Base-by-base conservation (phyloP, 306 rosid species). In the Rosa multiflora region DNA sequence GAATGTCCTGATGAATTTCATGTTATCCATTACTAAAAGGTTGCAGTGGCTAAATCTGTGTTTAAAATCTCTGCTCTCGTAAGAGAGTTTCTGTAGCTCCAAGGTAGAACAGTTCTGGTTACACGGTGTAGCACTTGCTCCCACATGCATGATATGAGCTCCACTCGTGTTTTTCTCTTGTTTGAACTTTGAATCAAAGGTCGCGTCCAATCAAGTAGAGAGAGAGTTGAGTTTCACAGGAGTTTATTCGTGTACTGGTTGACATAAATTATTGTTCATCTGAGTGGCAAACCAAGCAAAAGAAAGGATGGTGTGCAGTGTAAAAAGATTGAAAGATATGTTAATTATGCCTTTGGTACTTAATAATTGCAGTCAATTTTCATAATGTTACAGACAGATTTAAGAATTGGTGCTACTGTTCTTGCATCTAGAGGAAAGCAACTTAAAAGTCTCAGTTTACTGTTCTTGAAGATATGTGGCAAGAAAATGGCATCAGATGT, bases 381-480 rank as follows among this genome's bases (percentile, higher is more conserved):
- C 29, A 56, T 20, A 18, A 20, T 67, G 46, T 39, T 39, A 18
- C 20, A 3, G 1, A 5, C 46, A 69, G 53, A 69, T 67, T 20
- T 43, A 21, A 69, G 20, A 10, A 42, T 5, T 42, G 23, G 0
- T 6, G 67, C 67, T 6, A 26, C 40, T 62, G 5, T 29, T 32
- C 72, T 67, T 67, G 49, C 72, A 67, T 18, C 72, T 20, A 40
- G 26, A 40, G 72, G 49, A 67, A 67, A 17, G 14, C 72, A 40
- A 39, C 49, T 40, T 64, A 64, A 66, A 37, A 37, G 42, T 67
- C 12, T 5, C 14, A 7, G 26, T 37, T 17, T 39, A 39, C 48
- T 17, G 8, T 17, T 35, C 9, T 14, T 39, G 23, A 8, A 18
- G 26, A 15, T 67, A 17, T 21, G 3, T 35, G 69, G 21, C 44